phyloP scores from a whole-genome alignment of 2,329 filamentous ascomycete genomes.

The Lecanicillium sp. region DNA sequence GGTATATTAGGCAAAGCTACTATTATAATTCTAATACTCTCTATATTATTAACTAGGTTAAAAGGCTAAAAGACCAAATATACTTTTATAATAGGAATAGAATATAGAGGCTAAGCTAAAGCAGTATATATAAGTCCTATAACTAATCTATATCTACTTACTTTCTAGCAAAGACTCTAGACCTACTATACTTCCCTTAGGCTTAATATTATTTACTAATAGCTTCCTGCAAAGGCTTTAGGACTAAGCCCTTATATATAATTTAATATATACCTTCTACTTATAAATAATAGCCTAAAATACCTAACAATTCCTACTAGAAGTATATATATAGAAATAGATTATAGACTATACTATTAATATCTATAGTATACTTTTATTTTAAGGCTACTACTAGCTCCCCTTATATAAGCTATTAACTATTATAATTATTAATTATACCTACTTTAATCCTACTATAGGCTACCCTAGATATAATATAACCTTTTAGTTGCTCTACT shows the following conservation, averaged over 20 bases:
- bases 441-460: not conserved
- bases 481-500: not conserved
- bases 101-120: not conserved
- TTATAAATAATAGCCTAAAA: not conserved
- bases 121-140: not conserved
- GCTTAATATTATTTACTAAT: not conserved
- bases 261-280: not conserved
- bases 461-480: not conserved
- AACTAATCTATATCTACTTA: not conserved
- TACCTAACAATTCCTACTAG: not conserved
- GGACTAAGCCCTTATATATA: not conserved
- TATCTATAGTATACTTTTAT: not conserved
- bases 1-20: not conserved
- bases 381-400: conserved; percentile 1
- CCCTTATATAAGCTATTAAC: not conserved
- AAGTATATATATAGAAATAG: not conserved
- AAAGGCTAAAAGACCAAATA: too few species aligned
- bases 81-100: not conserved
- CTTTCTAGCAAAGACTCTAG: not conserved
- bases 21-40: not conserved
- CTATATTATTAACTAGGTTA: not conserved
- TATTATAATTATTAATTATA: conserved; percentile 2
- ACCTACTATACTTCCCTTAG: not conserved
- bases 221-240: too few species aligned
- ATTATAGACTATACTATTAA: not conserved